Percentiles rank a stretch among this genome's conserved stretches.
phyloP scores from a whole-genome alignment of 2,329 filamentous ascomycete genomes.

The Colletotrichum musae region DNA sequence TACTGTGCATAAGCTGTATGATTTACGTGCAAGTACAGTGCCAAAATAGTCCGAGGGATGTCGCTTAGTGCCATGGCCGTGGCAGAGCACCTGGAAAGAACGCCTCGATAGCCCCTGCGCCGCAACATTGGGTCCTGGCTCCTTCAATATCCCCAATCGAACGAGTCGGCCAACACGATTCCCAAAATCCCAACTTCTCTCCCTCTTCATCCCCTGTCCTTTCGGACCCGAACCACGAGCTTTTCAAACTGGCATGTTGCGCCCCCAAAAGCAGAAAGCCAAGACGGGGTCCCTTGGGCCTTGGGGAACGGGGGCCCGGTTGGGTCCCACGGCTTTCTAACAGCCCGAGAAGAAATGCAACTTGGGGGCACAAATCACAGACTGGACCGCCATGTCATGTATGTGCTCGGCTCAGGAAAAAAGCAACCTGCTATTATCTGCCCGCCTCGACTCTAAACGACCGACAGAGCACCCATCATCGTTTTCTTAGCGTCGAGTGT shows the following conservation, averaged over 20 bases:
- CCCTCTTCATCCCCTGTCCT: background rate
- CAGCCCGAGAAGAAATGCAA: background rate
- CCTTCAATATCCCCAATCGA: conserved; percentile 36
- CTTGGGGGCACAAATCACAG: conserved; percentile 9
- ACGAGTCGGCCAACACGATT: conserved; percentile 2
- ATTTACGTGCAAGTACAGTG: background rate
- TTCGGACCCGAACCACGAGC: conserved; percentile 22
- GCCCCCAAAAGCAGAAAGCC: conserved; percentile 7
- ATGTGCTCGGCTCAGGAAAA: background rate
- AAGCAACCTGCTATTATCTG: conserved; percentile 3
- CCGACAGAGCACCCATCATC: conserved; percentile 2
- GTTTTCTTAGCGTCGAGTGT: background rate
- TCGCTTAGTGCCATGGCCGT: conserved; percentile 28
- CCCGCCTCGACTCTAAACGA: conserved; percentile 2
- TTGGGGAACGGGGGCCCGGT: background rate
- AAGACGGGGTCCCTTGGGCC: conserved; percentile 1
- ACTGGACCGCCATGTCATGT: conserved; percentile 23
- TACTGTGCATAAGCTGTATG: background rate
- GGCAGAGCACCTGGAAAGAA: conserved; percentile 25
- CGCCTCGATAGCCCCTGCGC: conserved; percentile 21
- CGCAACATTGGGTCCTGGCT: conserved; percentile 10
- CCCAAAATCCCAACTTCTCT: background rate
- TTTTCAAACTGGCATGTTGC: conserved; percentile 20
- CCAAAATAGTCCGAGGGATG: conserved; percentile 10
- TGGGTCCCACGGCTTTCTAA: background rate